These are phyloP conservation scores for Floccularia luteovirens DNA, from an alignment of 768 basidiomycete genomes.

Conservation along the genomic window DNA sequence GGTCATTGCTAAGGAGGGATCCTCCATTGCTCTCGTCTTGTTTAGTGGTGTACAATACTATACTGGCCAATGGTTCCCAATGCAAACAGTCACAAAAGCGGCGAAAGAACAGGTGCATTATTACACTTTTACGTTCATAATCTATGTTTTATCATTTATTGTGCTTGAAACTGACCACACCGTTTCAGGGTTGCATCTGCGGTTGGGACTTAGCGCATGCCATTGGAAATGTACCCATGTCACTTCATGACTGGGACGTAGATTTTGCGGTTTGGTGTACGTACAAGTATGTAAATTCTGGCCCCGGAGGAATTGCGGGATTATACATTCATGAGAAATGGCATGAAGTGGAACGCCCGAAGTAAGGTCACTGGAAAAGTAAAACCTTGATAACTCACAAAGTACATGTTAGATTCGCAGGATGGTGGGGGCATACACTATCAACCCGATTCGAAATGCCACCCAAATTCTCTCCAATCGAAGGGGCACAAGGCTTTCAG, in stretches of 20 bases:
- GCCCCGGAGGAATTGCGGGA: slow-evolving; percentile 96
- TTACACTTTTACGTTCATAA: slow-evolving; percentile 8
- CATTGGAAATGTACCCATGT: slow-evolving; percentile 85
- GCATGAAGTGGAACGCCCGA: slow-evolving; percentile 54
- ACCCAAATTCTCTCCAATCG: slow-evolving; percentile 70
- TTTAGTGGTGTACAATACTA: slow-evolving; percentile 97
- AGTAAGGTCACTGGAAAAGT: slow-evolving; percentile 33
- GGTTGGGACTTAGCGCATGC: slow-evolving; percentile 98
- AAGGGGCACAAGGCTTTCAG: slow-evolving; percentile 92
- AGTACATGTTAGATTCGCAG: slow-evolving; percentile 57
- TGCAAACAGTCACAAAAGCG: slow-evolving; percentile 74
- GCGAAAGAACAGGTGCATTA: slow-evolving; percentile 68
- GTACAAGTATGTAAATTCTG: slow-evolving; percentile 96
- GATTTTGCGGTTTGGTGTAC: slow-evolving; percentile 99
- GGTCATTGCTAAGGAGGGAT: slow-evolving; percentile 62
- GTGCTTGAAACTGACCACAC: too few species aligned
- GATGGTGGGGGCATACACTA: slow-evolving; percentile 97
- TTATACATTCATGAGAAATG: slow-evolving; percentile 84
- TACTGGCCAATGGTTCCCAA: slow-evolving; percentile 92
- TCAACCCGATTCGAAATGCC: slow-evolving; percentile 90
- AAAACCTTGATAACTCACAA: background rate
- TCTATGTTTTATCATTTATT: too few species aligned
- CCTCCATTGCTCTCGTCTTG: slow-evolving; percentile 81
- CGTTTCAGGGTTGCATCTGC: slow-evolving; percentile 75
- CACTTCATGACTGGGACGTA: slow-evolving; percentile 87